Conservation (phyloP, 306 rosid species). For the Carpinus viminea region DNA sequence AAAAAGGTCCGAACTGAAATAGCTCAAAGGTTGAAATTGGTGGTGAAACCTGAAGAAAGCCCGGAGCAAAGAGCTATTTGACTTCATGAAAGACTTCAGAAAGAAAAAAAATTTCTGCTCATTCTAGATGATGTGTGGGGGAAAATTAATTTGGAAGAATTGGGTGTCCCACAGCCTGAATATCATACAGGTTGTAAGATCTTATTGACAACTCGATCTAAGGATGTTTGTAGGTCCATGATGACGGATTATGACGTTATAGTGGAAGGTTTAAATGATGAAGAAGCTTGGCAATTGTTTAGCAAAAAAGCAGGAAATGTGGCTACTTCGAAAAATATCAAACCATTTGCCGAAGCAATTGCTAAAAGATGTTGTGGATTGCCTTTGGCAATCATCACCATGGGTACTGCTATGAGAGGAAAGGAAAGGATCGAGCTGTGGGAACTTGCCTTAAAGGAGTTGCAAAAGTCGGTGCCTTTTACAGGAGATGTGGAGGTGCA, state of each 20-base stretch:
- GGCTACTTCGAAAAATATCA: neutral
- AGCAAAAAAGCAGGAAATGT: conserved; percentile 15
- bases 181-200: conserved; percentile 24
- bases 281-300: conserved; percentile 29
- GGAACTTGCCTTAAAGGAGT: neutral
- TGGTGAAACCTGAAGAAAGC: too few species aligned
- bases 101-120: too few species aligned
- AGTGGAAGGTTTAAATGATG: conserved; percentile 15
- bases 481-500: too few species aligned
- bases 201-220: conserved; percentile 14
- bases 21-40: too few species aligned
- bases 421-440: conserved; percentile 23
- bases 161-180: conserved; percentile 25
- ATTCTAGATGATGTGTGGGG: conserved; percentile 22
- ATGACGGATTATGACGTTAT: neutral
- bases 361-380: conserved; percentile 19
- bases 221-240: conserved; percentile 23
- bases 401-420: conserved; percentile 18
- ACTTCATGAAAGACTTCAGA: too few species aligned
- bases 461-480: neutral
- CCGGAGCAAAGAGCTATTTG: conserved; percentile 18
- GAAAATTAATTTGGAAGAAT: conserved; percentile 15
- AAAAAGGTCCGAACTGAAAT: conserved; percentile 4
- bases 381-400: conserved; percentile 16
- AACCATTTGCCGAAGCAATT: conserved; percentile 21